These are phyloP conservation scores for Dactylellina cionopaga DNA, from an alignment of 2,329 filamentous ascomycete genomes.

Conservation along the genomic window DNA sequence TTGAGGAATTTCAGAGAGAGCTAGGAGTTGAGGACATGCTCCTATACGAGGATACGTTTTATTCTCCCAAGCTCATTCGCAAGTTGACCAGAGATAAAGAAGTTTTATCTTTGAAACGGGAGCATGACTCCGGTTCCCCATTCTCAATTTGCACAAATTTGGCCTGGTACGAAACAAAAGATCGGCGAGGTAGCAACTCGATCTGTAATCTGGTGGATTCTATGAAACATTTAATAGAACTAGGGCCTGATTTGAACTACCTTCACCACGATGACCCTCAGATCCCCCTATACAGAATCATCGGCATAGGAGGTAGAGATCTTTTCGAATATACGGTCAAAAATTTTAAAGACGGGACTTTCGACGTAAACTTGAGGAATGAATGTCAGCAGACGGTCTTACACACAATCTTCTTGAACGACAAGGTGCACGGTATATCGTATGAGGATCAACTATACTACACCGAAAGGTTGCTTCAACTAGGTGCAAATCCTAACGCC, in stretches of 20 bases:
- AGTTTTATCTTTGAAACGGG: no score
- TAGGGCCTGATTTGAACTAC: background rate
- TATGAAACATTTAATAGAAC: background rate
- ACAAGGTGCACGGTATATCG: no score
- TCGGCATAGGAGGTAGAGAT: background rate
- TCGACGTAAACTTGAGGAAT: background rate
- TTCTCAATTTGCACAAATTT: no score
- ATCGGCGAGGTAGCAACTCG: no score
- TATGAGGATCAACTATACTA: background rate
- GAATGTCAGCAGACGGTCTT: background rate
- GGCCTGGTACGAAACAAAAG: no score
- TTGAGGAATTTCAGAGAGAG: no score
- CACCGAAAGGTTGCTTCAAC: background rate
- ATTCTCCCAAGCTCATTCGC: no score
- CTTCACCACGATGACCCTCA: background rate
- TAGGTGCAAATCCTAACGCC: slow-evolving; percentile 17
- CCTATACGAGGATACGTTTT: no score
- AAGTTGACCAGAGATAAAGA: no score
- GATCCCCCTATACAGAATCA: background rate
- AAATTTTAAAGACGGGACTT: background rate
- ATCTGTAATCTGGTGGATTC: background rate
- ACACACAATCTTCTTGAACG: background rate
- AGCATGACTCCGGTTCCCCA: no score
- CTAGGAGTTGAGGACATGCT: no score
- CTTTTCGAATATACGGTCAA: background rate